Percentiles rank a stretch among this genome's conserved stretches.
Conservation (phyloP, 2,329 filamentous ascomycete species). For the Blumeria hordei region DNA sequence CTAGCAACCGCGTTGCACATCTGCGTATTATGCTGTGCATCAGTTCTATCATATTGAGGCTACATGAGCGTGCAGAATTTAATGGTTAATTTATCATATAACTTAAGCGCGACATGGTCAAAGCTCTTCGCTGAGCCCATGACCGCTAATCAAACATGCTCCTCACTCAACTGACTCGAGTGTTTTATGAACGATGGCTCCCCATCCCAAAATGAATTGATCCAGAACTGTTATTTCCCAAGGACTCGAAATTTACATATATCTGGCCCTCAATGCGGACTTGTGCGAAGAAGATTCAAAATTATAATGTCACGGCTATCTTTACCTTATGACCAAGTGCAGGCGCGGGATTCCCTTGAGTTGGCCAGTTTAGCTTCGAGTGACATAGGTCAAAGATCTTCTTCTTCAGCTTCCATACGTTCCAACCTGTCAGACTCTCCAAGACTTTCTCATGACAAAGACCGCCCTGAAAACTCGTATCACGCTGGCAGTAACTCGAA, state of each 20-base stretch:
- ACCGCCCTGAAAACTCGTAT: too few species aligned
- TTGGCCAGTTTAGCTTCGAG: conserved; percentile 84
- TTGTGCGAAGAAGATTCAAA: background rate
- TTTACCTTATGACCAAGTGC: conserved; percentile 11
- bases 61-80: too few species aligned
- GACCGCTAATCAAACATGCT: too few species aligned
- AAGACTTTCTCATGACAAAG: too few species aligned
- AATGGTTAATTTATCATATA: too few species aligned
- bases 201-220: background rate
- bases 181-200: too few species aligned
- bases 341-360: conserved; percentile 70
- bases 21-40: too few species aligned
- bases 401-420: conserved; percentile 67
- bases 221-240: background rate
- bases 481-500: conserved; percentile 17
- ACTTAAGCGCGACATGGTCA: too few species aligned
- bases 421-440: conserved; percentile 38
- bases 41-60: too few species aligned
- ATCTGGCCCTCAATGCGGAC: background rate
- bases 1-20: too few species aligned
- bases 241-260: background rate
- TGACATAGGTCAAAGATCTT: conserved; percentile 36
- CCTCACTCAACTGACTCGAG: too few species aligned
- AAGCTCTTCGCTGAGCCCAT: too few species aligned
- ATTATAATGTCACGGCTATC: conserved; percentile 11